Evolutionary conservation across 2,329 filamentous ascomycete species (phyloP).

Genomic region (Beauveria pseudobassiana): DNA sequence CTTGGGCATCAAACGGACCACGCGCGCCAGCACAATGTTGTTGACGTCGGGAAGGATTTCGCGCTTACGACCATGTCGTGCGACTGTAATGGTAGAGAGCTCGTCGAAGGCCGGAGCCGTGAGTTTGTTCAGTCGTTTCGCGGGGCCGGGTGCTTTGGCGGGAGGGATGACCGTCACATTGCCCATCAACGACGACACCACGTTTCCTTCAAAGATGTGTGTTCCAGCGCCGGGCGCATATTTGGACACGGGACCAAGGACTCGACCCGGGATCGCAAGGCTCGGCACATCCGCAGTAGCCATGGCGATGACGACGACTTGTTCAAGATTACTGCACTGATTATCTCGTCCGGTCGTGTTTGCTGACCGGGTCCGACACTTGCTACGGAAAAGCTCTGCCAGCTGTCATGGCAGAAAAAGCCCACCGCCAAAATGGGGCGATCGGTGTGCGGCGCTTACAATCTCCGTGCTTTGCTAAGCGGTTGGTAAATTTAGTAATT

Average conservation of each 20-base stretch:
- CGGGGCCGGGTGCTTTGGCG: constrained; percentile 39
- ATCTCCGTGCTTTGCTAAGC: constrained; percentile 11
- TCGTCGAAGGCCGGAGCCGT: constrained; percentile 35
- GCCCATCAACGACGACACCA: constrained; percentile 79
- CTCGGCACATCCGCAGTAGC: constrained; percentile 33
- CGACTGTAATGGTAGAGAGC: constrained; percentile 49
- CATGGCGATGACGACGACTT: constrained; percentile 17
- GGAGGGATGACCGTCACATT: constrained; percentile 50
- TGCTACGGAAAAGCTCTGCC: neutral
- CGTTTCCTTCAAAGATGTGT: constrained; percentile 65
- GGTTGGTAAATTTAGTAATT: no score
- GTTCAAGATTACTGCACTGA: neutral
- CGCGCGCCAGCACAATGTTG: constrained; percentile 72
- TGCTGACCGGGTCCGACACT: neutral
- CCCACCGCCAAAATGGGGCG: constrained; percentile 3
- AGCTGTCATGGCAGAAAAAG: neutral
- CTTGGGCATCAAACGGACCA: constrained; percentile 76
- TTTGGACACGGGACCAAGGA: constrained; percentile 59
- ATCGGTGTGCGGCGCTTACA: neutral
- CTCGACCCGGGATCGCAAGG: constrained; percentile 73
- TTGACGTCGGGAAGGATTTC: constrained; percentile 77
- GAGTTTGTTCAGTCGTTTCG: constrained; percentile 54
- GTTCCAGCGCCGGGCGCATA: constrained; percentile 75
- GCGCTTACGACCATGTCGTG: constrained; percentile 42
- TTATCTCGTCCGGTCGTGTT: neutral